These are phyloP conservation scores for Paraconiothyrium sp. DNA, from an alignment of 2,329 filamentous ascomycete species.

Conservation along the genomic window DNA sequence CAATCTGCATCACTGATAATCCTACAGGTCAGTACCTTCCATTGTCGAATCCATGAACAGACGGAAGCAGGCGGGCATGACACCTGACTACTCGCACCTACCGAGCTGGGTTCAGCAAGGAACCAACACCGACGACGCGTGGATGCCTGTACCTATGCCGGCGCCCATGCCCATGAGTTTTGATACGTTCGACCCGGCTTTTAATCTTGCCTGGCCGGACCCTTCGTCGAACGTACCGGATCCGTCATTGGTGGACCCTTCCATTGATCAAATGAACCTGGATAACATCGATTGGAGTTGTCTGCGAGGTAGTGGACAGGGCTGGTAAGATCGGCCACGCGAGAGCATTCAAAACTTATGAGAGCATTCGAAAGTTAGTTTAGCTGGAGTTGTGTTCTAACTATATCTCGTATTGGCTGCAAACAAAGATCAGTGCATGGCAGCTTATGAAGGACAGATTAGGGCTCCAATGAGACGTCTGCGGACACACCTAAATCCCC, in stretches of 20 bases:
- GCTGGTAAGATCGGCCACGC: not conserved
- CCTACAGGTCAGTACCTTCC: not conserved
- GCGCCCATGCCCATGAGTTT: not conserved
- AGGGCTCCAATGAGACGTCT: no score
- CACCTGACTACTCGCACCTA: not conserved
- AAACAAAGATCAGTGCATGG: no score
- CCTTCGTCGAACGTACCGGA: not conserved
- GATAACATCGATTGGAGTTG: not conserved
- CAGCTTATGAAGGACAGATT: no score
- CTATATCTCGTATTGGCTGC: no score
- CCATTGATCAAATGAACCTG: not conserved
- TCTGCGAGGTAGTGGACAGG: not conserved
- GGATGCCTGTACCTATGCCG: constrained; percentile 10
- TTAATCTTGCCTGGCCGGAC: constrained; percentile 4
- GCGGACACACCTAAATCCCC: no score
- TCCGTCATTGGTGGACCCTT: not conserved
- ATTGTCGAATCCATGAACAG: constrained; percentile 7
- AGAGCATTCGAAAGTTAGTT: no score
- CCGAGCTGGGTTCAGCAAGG: constrained; percentile 11
- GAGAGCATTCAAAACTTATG: no score
- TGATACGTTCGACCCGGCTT: not conserved
- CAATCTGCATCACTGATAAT: not conserved
- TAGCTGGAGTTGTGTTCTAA: no score
- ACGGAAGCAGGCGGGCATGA: not conserved
- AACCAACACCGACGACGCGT: constrained; percentile 4